A percentile compares a stretch with the other conserved stretches of the same genome.
Conservation (phyloP, 805 yeast genomes). For the Teunomyces lycoperdinae region DNA sequence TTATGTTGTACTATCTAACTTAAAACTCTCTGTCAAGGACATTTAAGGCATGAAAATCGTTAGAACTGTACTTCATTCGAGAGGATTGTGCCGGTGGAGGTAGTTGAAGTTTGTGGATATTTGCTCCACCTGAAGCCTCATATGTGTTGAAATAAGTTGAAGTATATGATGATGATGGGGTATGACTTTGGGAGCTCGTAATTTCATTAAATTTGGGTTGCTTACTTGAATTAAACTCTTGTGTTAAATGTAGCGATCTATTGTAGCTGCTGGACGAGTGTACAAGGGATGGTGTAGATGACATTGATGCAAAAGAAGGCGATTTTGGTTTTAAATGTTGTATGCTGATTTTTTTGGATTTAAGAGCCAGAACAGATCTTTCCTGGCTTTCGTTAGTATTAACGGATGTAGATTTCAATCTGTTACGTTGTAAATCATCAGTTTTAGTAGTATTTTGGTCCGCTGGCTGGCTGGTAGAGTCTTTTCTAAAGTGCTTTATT, state of each 20-base stretch:
- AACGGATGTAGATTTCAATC: no score
- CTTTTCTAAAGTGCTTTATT: neutral
- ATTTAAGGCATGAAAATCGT: conserved; percentile 15
- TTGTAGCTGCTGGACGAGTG: neutral
- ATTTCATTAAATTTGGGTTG: neutral
- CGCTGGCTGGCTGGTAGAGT: no score
- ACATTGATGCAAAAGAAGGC: neutral
- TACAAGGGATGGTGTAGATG: neutral
- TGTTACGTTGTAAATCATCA: no score
- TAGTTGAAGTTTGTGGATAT: neutral
- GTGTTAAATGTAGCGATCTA: neutral
- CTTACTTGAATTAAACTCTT: neutral
- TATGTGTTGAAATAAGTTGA: neutral
- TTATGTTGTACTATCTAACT: neutral
- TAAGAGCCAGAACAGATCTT: neutral
- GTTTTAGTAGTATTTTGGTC: neutral
- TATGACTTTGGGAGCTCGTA: neutral
- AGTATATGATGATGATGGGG: neutral
- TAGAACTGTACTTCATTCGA: conserved; percentile 8
- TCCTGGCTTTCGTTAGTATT: neutral
- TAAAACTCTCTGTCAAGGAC: conserved; percentile 19
- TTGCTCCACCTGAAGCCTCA: neutral
- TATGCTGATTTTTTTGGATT: neutral
- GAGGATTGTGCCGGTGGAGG: conserved; percentile 6
- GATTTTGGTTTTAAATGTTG: neutral